Evolutionary conservation across 805 yeast species (phyloP), one percentile per base, ranked within the genome.

Genomic region (Wickerhamiella lipophila): DNA sequence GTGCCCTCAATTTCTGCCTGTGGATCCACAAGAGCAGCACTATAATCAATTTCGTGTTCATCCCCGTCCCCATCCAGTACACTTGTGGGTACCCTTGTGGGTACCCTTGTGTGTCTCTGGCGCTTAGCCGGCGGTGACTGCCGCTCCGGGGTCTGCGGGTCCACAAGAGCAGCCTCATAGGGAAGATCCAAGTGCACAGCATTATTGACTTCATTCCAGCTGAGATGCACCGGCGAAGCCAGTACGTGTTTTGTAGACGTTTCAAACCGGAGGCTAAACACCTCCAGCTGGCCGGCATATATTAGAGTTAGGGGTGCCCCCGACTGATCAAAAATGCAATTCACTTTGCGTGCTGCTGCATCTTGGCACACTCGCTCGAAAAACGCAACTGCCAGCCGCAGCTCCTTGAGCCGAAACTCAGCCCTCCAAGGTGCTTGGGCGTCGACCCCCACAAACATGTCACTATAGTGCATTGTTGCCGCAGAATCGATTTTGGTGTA

Each of bases 341-440:
- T n/a, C 7, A 49, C 25, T 19, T 19, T 13, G 12, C 19, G 11
- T 15, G 18, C 18, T 15, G 18, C 18, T 19, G 21, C 27, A 7
- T 52, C 53, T 16, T 40, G 52, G 15, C 52, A 44, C 13, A 54
- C 32, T 43, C 47, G 49, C 13, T 49, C 50, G 13, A 52, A 32
- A 22, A 54, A 54, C 7, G 36, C 16, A 3, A 54, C 50, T 49
- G 56, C 42, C n/a, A 49, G 39, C 7, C 57, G 39, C 41, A 56
- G 51, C 49, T 56, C 59, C 36, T 47, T 50, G 32, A 55, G 49
- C 50, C 53, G 53, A 23, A 53, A 43, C 22, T 50, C 56, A 7
- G 55, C 47, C 36, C 52, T 51, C 45, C 56, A 53, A 12, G 58
- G 54, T 12, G 53, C 46, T 26, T n/a, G 47, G 15, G 50, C 53